phyloP scores from a whole-genome alignment of 352 stramenopile genomes.

The Globisporangium yorkense region DNA sequence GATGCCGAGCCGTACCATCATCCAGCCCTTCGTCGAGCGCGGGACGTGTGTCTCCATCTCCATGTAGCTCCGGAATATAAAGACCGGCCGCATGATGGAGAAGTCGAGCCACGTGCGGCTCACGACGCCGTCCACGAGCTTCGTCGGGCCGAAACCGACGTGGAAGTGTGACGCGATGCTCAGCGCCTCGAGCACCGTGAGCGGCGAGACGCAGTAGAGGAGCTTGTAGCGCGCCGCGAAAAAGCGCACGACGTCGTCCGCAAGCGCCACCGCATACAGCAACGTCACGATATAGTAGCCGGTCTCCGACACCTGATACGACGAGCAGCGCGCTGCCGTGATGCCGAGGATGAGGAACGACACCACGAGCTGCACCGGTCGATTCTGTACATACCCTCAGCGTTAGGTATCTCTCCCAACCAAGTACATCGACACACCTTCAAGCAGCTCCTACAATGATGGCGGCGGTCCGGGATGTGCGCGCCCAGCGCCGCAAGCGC shows the following conservation, averaged over 20 bases:
- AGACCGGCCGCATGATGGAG: constrained; percentile 77
- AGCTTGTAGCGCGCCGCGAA: constrained; percentile 77
- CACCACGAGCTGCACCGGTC: constrained; percentile 67
- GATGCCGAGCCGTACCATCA: constrained; percentile 74
- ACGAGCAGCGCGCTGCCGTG: constrained; percentile 64
- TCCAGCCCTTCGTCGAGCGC: constrained; percentile 64
- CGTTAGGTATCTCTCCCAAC: neutral
- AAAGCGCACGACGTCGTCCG: constrained; percentile 73
- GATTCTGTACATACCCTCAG: constrained; percentile 33
- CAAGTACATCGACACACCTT: neutral
- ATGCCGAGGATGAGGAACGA: constrained; percentile 67
- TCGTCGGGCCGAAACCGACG: constrained; percentile 68
- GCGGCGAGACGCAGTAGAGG: constrained; percentile 64
- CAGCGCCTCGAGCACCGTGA: constrained; percentile 71
- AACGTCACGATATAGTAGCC: constrained; percentile 62
- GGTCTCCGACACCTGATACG: constrained; percentile 59
- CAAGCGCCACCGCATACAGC: constrained; percentile 54
- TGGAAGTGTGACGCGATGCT: constrained; percentile 69
- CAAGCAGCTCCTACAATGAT: constrained; percentile 41
- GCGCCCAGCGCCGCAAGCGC: constrained; percentile 60
- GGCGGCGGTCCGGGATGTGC: constrained; percentile 60
- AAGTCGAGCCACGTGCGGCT: constrained; percentile 83
- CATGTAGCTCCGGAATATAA: constrained; percentile 76
- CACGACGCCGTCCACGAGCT: constrained; percentile 40
- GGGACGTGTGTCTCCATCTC: constrained; percentile 81